A percentile compares a stretch with the other conserved stretches of the same genome.
These are phyloP conservation scores for Lotmaria passim DNA, from an alignment of 208 protist species.

Conservation along the genomic window DNA sequence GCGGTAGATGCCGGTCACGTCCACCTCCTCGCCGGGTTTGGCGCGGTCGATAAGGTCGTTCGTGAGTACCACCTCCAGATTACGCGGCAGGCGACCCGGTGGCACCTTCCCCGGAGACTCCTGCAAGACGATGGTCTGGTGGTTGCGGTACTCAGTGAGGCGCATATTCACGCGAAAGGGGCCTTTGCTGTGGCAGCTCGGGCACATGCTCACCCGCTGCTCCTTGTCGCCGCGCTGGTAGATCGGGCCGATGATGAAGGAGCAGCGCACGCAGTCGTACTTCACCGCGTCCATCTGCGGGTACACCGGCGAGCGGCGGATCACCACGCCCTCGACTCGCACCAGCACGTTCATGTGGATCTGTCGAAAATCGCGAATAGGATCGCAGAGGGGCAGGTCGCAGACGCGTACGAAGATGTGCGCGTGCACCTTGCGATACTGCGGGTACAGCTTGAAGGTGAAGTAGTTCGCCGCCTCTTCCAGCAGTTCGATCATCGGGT, in stretches of 20 bases:
- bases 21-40: constrained; percentile 97
- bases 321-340: constrained; percentile 98
- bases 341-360: constrained; percentile 98
- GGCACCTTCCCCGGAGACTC: constrained; percentile 99
- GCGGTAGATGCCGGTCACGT: constrained; percentile 98
- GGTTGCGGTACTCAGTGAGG: constrained; percentile 99
- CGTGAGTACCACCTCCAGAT: constrained; percentile 98
- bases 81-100: constrained; percentile 97
- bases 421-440: constrained; percentile 94
- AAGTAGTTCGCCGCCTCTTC: constrained; percentile 96
- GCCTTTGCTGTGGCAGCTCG: constrained; percentile 93
- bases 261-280: constrained; percentile 97
- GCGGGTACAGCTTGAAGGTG: constrained; percentile 89
- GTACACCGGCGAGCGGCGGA: constrained; percentile 97
- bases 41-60: constrained; percentile 98
- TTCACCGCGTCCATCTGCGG: constrained; percentile 98
- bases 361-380: constrained; percentile 98
- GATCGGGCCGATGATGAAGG: constrained; percentile 92
- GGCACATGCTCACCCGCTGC: constrained; percentile 87
- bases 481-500: constrained; percentile 97
- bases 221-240: constrained; percentile 91
- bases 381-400: constrained; percentile 96
- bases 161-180: constrained; percentile 97
- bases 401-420: constrained; percentile 97
- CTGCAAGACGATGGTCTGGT: constrained; percentile 98